Percentiles rank a stretch among this genome's conserved stretches.
Conservation (phyloP, 768 basidiomycete genomes). For the Strobilomyces confusus region DNA sequence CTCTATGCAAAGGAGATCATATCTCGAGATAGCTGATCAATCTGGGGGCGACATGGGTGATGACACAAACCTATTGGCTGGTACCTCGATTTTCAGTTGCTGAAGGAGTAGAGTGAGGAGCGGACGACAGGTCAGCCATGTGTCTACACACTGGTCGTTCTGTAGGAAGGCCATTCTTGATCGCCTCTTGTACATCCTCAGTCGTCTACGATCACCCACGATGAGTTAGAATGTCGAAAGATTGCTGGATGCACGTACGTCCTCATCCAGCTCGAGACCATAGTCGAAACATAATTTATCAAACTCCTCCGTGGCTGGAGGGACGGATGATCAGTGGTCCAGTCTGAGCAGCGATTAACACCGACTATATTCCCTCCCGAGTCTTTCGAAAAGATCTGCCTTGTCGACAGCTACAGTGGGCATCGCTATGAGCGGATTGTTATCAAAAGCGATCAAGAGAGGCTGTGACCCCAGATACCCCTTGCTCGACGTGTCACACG, state of each 20-base stretch:
- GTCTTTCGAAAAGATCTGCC: conserved; percentile 84
- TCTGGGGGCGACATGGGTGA: neutral
- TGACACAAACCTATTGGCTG: conserved; percentile 79
- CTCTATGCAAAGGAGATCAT: conserved; percentile 96
- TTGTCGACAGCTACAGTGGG: conserved; percentile 96
- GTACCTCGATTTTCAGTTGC: conserved; percentile 98
- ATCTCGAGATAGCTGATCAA: conserved; percentile 47
- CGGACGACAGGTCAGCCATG: neutral
- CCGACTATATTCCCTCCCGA: conserved; percentile 80
- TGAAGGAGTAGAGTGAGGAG: conserved; percentile 30
- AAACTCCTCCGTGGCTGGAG: conserved; percentile 86
- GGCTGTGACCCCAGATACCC: conserved; percentile 18
- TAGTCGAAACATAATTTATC: conserved; percentile 96
- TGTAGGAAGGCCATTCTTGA: conserved; percentile 79
- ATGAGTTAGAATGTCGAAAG: neutral
- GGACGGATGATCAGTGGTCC: conserved; percentile 8
- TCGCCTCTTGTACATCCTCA: conserved; percentile 74
- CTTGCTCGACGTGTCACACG: conserved; percentile 2
- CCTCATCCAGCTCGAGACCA: conserved; percentile 96
- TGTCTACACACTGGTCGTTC: conserved; percentile 67
- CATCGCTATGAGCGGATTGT: conserved; percentile 43
- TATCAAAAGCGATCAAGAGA: neutral
- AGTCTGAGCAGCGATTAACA: conserved; percentile 7
- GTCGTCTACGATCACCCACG: conserved; percentile 62
- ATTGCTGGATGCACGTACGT: conserved; percentile 52